These are phyloP conservation scores for Naganishia vaughanmartiniae DNA, from an alignment of 768 basidiomycete species.

Conservation along the genomic window DNA sequence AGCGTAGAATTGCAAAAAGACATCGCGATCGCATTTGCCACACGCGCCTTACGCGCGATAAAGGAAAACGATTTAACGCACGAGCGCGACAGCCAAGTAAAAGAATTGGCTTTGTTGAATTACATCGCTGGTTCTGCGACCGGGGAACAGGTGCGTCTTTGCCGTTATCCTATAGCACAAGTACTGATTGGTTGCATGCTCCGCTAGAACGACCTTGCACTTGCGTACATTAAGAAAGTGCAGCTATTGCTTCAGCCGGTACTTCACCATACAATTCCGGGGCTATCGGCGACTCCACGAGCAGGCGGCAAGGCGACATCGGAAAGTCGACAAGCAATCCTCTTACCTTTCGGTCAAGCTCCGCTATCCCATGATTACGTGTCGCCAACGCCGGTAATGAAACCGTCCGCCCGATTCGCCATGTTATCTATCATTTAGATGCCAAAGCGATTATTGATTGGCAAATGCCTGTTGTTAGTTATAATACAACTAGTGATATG, in stretches of 20 bases:
- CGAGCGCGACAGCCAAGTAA: neutral
- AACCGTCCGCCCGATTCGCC: conserved; percentile 48
- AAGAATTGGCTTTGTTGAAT: neutral
- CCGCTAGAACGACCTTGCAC: neutral
- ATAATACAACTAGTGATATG: conserved; percentile 7
- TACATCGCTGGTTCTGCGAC: conserved; percentile 15
- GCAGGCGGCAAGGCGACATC: neutral
- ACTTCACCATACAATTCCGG: conserved; percentile 8
- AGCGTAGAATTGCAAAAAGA: conserved; percentile 13
- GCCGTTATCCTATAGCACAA: no score
- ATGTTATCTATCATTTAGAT: conserved; percentile 41
- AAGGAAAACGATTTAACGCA: neutral
- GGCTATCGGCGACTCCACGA: neutral
- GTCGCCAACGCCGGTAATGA: conserved; percentile 43
- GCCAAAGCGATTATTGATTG: neutral
- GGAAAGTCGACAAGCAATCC: conserved; percentile 20
- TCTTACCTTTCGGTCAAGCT: conserved; percentile 27
- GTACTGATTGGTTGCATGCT: neutral
- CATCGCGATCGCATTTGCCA: conserved; percentile 19
- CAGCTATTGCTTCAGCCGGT: conserved; percentile 25
- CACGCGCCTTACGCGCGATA: neutral
- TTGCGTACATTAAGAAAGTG: conserved; percentile 11
- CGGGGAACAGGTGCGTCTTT: neutral
- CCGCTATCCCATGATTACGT: conserved; percentile 23
- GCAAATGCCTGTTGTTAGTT: neutral